Percentiles rank a stretch among this genome's conserved stretches.
These are phyloP conservation scores for Gracilaria gracilis DNA, from an alignment of 23 red algal genomes.

Conservation along the genomic window DNA sequence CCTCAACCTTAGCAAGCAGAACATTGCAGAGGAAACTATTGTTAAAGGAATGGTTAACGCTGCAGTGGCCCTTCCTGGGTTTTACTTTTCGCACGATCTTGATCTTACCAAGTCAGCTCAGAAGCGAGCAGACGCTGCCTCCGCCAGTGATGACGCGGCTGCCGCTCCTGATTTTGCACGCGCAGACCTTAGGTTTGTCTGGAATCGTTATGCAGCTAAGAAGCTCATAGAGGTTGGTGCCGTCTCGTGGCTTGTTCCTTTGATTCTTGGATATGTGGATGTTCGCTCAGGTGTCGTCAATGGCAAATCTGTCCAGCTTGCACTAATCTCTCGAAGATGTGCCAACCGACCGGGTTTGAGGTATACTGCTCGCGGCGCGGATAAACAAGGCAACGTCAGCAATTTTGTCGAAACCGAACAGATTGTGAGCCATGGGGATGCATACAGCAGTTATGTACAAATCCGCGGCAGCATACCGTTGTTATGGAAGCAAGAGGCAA, in stretches of 20 bases:
- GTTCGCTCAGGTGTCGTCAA: constrained; percentile 70
- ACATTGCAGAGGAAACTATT: constrained; percentile 54
- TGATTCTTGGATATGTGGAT: constrained; percentile 81
- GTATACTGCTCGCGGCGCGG: constrained; percentile 84
- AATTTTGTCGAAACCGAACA: constrained; percentile 99
- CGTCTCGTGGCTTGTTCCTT: constrained; percentile 68
- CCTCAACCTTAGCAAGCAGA: constrained; percentile 43
- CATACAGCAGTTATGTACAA: constrained; percentile 76
- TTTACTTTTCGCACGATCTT: constrained; percentile 71
- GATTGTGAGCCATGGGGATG: constrained; percentile 72
- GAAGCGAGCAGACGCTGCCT: constrained; percentile 53
- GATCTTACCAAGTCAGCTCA: constrained; percentile 72
- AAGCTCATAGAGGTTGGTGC: constrained; percentile 50
- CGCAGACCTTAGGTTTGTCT: constrained; percentile 79
- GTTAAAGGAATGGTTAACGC: constrained; percentile 52
- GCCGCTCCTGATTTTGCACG: constrained; percentile 64
- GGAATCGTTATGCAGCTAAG: constrained; percentile 79
- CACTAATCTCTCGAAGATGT: constrained; percentile 77
- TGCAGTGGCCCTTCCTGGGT: constrained; percentile 52
- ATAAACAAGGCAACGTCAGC: constrained; percentile 86
- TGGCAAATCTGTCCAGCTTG: constrained; percentile 83
- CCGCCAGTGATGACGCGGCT: constrained; percentile 31
- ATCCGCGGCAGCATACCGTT: constrained; percentile 91
- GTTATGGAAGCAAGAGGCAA: constrained; percentile 87
- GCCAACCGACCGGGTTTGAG: constrained; percentile 81